These are phyloP conservation scores for Diaporthe amygdali DNA, from an alignment of 2,329 filamentous ascomycete genomes.

Conservation along the genomic window DNA sequence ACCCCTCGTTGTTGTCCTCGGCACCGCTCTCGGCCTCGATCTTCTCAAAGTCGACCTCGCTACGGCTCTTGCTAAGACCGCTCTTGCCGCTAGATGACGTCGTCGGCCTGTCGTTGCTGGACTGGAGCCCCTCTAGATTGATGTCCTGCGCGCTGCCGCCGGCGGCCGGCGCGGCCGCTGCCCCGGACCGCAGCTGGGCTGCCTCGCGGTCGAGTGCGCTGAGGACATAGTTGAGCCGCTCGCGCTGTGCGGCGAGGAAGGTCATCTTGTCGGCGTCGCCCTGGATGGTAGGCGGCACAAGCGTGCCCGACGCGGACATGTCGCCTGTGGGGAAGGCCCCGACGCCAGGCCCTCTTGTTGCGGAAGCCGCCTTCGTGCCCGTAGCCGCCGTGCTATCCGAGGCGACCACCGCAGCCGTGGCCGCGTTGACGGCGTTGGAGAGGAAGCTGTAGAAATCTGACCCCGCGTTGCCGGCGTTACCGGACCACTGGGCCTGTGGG, in stretches of 20 bases:
- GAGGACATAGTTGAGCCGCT: conserved; percentile 76
- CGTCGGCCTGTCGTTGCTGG: conserved; percentile 46
- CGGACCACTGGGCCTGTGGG: conserved; percentile 67
- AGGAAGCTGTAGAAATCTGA: conserved; percentile 79
- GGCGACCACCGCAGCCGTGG: conserved; percentile 40
- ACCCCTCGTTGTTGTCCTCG: conserved; percentile 51
- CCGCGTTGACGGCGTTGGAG: conserved; percentile 73
- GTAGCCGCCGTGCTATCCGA: conserved; percentile 39
- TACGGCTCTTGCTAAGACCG: conserved; percentile 78
- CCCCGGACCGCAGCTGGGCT: conserved; percentile 55
- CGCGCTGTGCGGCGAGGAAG: conserved; percentile 80
- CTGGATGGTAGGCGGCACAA: conserved; percentile 74
- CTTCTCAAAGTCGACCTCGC: conserved; percentile 88
- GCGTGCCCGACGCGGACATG: conserved; percentile 52
- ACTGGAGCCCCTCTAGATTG: background rate
- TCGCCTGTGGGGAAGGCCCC: conserved; percentile 43
- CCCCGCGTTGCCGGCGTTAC: conserved; percentile 18
- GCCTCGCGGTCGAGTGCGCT: conserved; percentile 83
- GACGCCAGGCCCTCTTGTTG: conserved; percentile 34
- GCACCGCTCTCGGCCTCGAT: conserved; percentile 76
- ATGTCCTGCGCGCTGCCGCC: background rate
- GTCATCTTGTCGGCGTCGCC: conserved; percentile 69
- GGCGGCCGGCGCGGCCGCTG: conserved; percentile 4
- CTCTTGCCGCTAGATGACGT: conserved; percentile 50
- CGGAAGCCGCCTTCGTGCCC: conserved; percentile 28